A percentile compares a stretch with the other conserved stretches of the same genome.
phyloP scores from a whole-genome alignment of 805 yeast species.

The Starmerella stellata region DNA sequence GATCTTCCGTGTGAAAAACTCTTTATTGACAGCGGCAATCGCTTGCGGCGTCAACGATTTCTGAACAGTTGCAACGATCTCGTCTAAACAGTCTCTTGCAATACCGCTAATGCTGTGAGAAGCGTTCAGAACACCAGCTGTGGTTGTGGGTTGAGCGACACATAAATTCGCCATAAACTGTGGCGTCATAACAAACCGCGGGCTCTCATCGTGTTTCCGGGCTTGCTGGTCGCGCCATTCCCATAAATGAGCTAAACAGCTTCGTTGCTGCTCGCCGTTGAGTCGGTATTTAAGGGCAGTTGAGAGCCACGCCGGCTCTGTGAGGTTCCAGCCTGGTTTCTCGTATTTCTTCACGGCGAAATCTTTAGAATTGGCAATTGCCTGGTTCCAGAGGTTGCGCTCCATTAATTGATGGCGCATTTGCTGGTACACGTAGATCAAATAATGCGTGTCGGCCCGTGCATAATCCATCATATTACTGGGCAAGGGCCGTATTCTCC shows the following conservation, averaged over 20 bases:
- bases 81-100: conserved; percentile 40
- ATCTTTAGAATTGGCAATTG: conserved; percentile 53
- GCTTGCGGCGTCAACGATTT: conserved; percentile 1
- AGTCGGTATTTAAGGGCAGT: conserved; percentile 50
- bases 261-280: conserved; percentile 27
- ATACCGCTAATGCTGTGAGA: conserved; percentile 29
- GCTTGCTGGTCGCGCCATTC: conserved; percentile 76
- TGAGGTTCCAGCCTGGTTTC: conserved; percentile 41
- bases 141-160: conserved; percentile 38
- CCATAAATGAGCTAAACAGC: conserved; percentile 42
- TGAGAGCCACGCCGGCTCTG: conserved; percentile 45
- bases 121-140: conserved; percentile 29
- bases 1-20: background rate
- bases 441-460: conserved; percentile 84
- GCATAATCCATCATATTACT: conserved; percentile 69
- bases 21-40: background rate
- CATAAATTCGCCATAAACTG: conserved; percentile 50
- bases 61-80: conserved; percentile 40
- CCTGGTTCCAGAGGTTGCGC: conserved; percentile 29
- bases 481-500: conserved; percentile 80
- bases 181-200: conserved; percentile 67
- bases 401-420: conserved; percentile 45
- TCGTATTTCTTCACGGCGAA: conserved; percentile 74
- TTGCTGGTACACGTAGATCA: conserved; percentile 61
- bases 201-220: conserved; percentile 63